Conservation (phyloP, 345 rosid genomes). For the Dipteronia sinensis region DNA sequence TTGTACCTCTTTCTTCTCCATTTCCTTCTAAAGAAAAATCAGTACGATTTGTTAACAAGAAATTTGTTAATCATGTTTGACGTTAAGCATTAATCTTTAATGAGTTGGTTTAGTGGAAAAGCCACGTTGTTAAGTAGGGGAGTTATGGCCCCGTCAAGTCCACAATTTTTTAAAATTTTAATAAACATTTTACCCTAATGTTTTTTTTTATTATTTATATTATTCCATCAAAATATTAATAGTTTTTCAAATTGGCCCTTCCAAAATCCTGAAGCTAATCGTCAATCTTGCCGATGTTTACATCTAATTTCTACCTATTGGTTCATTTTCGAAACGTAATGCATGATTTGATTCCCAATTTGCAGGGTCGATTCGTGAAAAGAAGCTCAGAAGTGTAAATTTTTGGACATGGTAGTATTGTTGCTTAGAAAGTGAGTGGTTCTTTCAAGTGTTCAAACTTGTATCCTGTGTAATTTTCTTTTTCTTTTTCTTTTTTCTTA, state of each 20-base stretch:
- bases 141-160: too few relatives aligned
- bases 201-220: too few relatives aligned
- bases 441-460: background rate
- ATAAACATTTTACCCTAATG: too few relatives aligned
- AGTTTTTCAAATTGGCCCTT: too few relatives aligned
- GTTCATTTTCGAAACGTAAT: background rate
- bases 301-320: background rate
- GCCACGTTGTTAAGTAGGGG: too few relatives aligned
- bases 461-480: background rate
- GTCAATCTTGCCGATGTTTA: background rate
- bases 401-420: background rate
- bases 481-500: background rate
- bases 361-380: conserved; percentile 73
- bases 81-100: background rate
- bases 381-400: conserved; percentile 30
- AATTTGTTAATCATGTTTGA: background rate
- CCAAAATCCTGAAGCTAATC: too few relatives aligned
- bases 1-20: background rate
- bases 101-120: too few relatives aligned
- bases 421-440: background rate
- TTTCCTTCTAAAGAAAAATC: background rate
- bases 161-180: too few relatives aligned
- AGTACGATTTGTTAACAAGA: background rate
- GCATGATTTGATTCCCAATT: background rate
- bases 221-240: too few relatives aligned